A percentile compares a stretch with the other conserved stretches of the same genome.
Conservation (phyloP, 139 green algal species). For the Limnomonas spitsbergensis region DNA sequence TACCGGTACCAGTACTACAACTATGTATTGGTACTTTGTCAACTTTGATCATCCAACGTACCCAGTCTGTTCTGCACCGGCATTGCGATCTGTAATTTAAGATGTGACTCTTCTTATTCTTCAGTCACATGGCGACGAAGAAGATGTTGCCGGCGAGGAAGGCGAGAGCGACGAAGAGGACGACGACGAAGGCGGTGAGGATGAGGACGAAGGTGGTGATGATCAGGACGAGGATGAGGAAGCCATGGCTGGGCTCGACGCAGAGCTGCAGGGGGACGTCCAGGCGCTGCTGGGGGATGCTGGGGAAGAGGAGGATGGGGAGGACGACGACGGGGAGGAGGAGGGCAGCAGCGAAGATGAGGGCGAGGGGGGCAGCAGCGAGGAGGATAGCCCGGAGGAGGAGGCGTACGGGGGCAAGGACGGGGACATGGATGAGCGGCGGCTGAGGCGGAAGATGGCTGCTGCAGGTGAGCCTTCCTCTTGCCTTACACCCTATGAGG, state of each 20-base stretch:
- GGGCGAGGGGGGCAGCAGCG: background rate
- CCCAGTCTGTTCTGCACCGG: too few relatives aligned
- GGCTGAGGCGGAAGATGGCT: too few relatives aligned
- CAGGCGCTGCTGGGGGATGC: background rate
- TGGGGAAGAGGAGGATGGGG: background rate
- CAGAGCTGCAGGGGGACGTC: background rate
- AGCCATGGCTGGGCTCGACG: background rate
- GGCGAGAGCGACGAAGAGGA: background rate
- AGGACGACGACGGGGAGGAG: background rate
- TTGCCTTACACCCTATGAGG: too few relatives aligned
- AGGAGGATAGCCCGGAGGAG: background rate
- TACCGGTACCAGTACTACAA: too few relatives aligned
- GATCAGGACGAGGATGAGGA: conserved; percentile 1
- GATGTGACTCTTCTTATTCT: too few relatives aligned
- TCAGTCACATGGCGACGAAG: too few relatives aligned
- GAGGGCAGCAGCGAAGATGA: background rate
- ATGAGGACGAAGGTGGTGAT: background rate
- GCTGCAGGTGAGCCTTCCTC: too few relatives aligned
- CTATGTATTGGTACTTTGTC: too few relatives aligned
- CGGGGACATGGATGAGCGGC: background rate
- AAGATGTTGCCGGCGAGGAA: too few relatives aligned
- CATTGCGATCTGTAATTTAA: too few relatives aligned
- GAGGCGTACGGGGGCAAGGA: background rate
- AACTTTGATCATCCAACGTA: too few relatives aligned
- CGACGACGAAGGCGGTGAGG: conserved; percentile 1